Conservation (phyloP, 495 filamentous ascomycete species). For the Talaromyces stipitatus region DNA sequence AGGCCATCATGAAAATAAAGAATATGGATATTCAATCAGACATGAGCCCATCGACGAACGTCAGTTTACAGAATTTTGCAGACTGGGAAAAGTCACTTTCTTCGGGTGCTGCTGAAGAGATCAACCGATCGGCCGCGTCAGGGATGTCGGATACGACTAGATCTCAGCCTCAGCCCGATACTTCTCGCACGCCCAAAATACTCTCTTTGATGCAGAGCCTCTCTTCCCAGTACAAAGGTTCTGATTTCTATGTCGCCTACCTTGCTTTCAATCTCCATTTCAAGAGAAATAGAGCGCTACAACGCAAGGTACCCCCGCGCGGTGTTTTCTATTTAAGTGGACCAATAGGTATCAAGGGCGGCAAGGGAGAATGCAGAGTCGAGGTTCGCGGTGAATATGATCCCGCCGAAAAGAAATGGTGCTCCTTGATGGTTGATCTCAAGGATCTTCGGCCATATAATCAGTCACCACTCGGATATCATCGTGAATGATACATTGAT, state of each 20-base stretch:
- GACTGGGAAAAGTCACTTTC: conserved; percentile 11
- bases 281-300: conserved; percentile 19
- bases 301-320: conserved; percentile 40
- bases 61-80: conserved; percentile 11
- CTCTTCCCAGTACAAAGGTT: conserved; percentile 27
- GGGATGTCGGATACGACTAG: conserved; percentile 9
- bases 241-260: conserved; percentile 34
- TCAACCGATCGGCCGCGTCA: conserved; percentile 18
- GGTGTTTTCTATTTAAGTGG: conserved; percentile 60
- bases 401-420: conserved; percentile 37
- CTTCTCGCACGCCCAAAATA: conserved; percentile 24
- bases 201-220: conserved; percentile 29
- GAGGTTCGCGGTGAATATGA: conserved; percentile 56
- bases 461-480: background rate
- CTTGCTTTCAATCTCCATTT: conserved; percentile 49
- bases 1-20: background rate
- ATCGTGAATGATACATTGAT: background rate
- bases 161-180: conserved; percentile 14
- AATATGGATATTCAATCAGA: conserved; percentile 1
- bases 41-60: conserved; percentile 8
- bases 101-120: conserved; percentile 12
- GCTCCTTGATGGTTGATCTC: conserved; percentile 23
- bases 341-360: conserved; percentile 55
- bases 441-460: conserved; percentile 23
- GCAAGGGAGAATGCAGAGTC: conserved; percentile 46